These are phyloP conservation scores for Populus trichocarpa DNA, from an alignment of 441 rosid genomes.

Conservation along the genomic window DNA sequence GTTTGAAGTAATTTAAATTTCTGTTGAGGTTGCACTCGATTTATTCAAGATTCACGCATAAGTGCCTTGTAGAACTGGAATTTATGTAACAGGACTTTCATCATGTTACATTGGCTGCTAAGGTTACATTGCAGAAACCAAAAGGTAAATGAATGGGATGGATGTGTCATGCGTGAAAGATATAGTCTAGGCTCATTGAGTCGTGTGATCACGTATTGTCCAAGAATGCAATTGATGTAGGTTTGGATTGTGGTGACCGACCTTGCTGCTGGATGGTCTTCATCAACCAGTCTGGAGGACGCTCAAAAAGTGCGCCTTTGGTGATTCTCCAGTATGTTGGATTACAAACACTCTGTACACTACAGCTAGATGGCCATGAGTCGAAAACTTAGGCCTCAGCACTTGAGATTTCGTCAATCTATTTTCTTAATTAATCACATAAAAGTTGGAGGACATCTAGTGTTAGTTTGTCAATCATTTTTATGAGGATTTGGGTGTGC, in stretches of 20 bases:
- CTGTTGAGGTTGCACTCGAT: not conserved
- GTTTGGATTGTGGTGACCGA: not conserved
- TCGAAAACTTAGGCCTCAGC: not conserved
- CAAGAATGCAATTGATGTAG: not conserved
- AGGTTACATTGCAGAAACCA: no score
- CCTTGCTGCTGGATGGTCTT: constrained; percentile 12
- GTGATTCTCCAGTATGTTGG: constrained; percentile 11
- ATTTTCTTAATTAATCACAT: constrained; percentile 6
- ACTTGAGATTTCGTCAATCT: constrained; percentile 25
- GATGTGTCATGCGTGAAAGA: not conserved
- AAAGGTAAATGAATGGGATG: no score
- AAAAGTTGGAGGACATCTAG: not conserved
- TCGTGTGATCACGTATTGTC: not conserved
- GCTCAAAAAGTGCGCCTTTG: not conserved
- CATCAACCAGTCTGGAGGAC: constrained; percentile 15
- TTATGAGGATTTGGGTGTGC: constrained; percentile 16
- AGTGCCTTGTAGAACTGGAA: no score
- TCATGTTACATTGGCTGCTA: no score
- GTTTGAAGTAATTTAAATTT: not conserved
- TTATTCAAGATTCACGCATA: not conserved
- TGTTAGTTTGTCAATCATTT: constrained; percentile 30
- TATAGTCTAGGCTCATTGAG: not conserved
- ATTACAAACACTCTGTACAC: not conserved
- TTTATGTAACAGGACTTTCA: no score
- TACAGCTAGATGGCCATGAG: constrained; percentile 23